Base-by-base conservation (phyloP, 371 early-diverging fungal genomes). In the Syncephalastrum sp. region DNA sequence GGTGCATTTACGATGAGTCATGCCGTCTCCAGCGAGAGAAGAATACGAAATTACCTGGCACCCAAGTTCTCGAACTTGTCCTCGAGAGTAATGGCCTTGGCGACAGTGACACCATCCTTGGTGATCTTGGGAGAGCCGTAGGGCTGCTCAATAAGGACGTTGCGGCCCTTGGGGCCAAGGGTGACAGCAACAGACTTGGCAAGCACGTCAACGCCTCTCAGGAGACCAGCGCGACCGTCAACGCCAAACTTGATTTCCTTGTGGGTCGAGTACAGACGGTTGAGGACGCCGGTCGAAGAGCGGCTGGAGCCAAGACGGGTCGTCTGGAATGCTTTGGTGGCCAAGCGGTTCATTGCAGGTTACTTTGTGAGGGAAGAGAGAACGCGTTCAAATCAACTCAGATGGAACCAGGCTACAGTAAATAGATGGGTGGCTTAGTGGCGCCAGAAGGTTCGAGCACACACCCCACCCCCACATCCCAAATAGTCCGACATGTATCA, bases 41-140 rank as follows among this genome's bases (percentile, higher is more conserved):
- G 8, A 13, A 24, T 27, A 43, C 2, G 49, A 24, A 29, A 47
- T 76, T 79, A 84, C 85, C 87, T 83, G 56, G 98, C 98, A 65
- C 98, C 98, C 50, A 98, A 86, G 81, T 98, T 97, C 82, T 98
- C 97, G 67, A 98, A 94, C 79, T 94, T 95, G 78, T 93, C 91
- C 76, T 97, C 94, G 41, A 98, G 83, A 27, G 88, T 82, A 75
- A 98, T 94, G 60, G 94, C 86, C 84, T 97, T 97, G 61, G 98
- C 98, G 42, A 98, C 98, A 56, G 98, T 95, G 43, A 98, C 98
- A 80, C 98, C 98, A 74, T 98, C 98, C 91, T 98, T 98, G 72
- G 98, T 98, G 77, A 98, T 98, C 87, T 97, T 97, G 73, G 98
- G 98, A 46, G 91, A 85, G 41, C 98, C 98, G 64, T 95, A 98